Percentiles rank a stretch among this genome's conserved stretches.
phyloP scores from a whole-genome alignment of 441 rosid species.

The Bocquillonia castaneifolia region DNA sequence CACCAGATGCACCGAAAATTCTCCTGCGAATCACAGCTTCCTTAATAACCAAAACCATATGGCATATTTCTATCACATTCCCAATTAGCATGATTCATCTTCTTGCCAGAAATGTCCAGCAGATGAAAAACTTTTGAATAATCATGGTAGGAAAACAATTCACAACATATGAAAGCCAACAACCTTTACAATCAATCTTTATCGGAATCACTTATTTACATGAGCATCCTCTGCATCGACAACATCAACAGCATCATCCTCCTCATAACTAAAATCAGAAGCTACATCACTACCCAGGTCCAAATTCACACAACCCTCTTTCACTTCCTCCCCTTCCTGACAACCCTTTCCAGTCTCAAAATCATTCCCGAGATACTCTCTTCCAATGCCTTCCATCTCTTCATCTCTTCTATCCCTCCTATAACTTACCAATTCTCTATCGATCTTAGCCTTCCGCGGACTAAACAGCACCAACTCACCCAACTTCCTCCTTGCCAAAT shows the following conservation, averaged over 20 bases:
- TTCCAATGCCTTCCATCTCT: constrained; percentile 29
- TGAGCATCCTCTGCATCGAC: constrained; percentile 19
- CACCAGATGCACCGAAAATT: not conserved
- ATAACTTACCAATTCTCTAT: constrained; percentile 56
- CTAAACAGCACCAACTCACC: constrained; percentile 69
- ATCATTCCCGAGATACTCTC: constrained; percentile 24
- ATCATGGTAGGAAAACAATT: not conserved
- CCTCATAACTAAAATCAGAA: constrained; percentile 26
- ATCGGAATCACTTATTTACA: constrained; percentile 16
- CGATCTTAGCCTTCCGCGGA: constrained; percentile 62
- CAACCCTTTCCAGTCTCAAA: constrained; percentile 19
- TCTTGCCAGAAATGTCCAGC: not conserved
- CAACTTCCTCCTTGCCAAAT: constrained; percentile 76
- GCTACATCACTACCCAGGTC: constrained; percentile 26
- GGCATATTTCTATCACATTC: not conserved
- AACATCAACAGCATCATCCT: constrained; percentile 21
- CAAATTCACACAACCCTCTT: constrained; percentile 25
- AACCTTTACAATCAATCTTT: not conserved
- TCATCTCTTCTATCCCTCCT: constrained; percentile 41
- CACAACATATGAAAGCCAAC: not conserved
- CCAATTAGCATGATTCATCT: not conserved
- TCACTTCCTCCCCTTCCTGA: constrained; percentile 21
- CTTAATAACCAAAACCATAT: not conserved
- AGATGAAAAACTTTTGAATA: not conserved
- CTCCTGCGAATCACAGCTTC: not conserved